phyloP scores from a whole-genome alignment of 2,329 filamentous ascomycete species.

The Huntiella bhutanensis region DNA sequence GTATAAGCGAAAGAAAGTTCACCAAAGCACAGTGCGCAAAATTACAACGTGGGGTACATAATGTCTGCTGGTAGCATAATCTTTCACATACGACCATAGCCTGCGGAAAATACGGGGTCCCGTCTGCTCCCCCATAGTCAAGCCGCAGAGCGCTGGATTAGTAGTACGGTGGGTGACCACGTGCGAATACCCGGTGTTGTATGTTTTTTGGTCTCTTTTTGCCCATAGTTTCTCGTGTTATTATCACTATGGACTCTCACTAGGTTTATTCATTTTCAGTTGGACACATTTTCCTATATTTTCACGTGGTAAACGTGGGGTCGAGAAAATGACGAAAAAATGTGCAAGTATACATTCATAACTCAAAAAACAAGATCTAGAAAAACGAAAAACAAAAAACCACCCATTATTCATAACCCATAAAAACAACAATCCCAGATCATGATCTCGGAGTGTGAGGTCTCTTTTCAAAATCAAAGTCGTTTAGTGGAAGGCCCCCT shows the following conservation, averaged over 20 bases:
- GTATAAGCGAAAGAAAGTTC: too few species aligned
- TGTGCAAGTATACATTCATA: not conserved
- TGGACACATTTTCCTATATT: not conserved
- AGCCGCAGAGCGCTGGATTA: conserved; percentile 7
- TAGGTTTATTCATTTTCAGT: not conserved
- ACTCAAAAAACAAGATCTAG: not conserved
- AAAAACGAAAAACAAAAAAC: not conserved
- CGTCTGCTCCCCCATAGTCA: conserved; percentile 10
- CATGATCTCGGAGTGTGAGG: not conserved
- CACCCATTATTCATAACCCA: not conserved
- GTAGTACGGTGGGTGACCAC: conserved; percentile 10
- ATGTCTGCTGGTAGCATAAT: too few species aligned
- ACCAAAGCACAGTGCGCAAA: too few species aligned
- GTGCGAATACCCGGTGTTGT: conserved; percentile 9
- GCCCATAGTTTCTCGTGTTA: too few species aligned
- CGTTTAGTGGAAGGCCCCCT: not conserved
- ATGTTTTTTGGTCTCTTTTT: conserved; percentile 1
- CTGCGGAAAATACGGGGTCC: conserved; percentile 8
- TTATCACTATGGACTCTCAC: too few species aligned
- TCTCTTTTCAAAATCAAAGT: not conserved
- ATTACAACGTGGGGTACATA: not conserved
- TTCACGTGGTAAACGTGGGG: too few species aligned
- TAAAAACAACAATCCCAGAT: not conserved
- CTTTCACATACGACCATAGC: conserved; percentile 6
- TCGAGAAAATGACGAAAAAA: too few species aligned